Percentiles rank a stretch among this genome's conserved stretches.
These are phyloP conservation scores for Tanacetum coccineum DNA, from an alignment of 129 eudicot genomes.

Conservation along the genomic window DNA sequence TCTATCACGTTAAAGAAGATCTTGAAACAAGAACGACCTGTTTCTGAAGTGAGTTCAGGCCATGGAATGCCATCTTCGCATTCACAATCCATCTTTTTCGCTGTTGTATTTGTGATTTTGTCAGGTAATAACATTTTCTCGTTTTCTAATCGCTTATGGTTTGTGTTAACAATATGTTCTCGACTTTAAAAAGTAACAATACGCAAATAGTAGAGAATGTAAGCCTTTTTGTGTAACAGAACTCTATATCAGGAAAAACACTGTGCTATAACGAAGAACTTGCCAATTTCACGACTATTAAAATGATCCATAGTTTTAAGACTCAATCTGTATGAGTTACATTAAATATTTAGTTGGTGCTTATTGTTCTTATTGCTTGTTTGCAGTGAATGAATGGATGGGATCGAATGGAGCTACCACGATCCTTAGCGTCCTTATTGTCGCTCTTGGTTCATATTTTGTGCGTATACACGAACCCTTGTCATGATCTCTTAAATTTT, in stretches of 20 bases:
- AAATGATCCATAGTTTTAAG: not conserved
- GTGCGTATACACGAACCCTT: not conserved
- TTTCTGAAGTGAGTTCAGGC: constrained; percentile 39
- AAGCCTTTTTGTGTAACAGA: too few species aligned
- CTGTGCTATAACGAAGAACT: too few species aligned
- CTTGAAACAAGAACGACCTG: constrained; percentile 73
- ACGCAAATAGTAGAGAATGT: too few species aligned
- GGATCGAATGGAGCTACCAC: not conserved
- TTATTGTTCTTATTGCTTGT: not conserved
- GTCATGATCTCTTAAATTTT: not conserved
- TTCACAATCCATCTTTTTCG: constrained; percentile 65
- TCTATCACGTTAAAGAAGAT: constrained; percentile 45
- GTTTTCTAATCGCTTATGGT: not conserved
- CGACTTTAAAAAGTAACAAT: not conserved
- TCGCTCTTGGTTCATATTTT: constrained; percentile 13
- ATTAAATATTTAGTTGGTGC: not conserved
- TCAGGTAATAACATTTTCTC: constrained; percentile 40
- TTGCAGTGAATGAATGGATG: constrained; percentile 8
- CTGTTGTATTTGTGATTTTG: constrained; percentile 32
- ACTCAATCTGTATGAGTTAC: not conserved
- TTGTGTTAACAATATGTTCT: not conserved
- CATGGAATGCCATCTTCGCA: constrained; percentile 97
- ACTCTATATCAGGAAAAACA: too few species aligned
- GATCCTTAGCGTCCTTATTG: constrained; percentile 6
- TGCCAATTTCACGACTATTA: too few species aligned